Evolutionary conservation across 768 basidiomycete species (phyloP).

Genomic region (Trametes cubensis): DNA sequence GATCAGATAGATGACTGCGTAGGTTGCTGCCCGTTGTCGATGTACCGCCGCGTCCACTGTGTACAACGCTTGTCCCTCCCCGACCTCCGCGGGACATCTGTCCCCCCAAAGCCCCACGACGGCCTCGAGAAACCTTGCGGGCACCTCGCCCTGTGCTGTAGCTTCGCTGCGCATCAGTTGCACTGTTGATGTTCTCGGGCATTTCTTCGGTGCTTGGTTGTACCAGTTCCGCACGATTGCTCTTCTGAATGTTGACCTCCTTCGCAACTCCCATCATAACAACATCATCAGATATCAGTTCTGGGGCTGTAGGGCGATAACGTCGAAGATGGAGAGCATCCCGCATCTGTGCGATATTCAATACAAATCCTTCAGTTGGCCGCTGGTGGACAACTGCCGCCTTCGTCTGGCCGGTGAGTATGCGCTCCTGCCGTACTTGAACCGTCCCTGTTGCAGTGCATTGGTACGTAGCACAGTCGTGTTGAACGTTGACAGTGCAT

Average conservation of each 20-base stretch:
- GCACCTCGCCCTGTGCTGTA: no score
- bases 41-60: no score
- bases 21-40: no score
- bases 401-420: not conserved
- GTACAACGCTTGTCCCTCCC: no score
- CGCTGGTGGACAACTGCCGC: not conserved
- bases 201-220: no score
- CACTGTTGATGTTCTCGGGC: no score
- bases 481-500: not conserved
- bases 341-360: not conserved
- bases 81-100: no score
- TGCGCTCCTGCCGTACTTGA: not conserved
- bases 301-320: not conserved
- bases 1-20: no score
- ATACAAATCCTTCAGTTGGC: not conserved
- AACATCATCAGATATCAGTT: not conserved
- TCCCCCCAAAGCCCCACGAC: no score
- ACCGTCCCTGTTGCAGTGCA: not conserved
- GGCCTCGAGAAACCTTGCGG: no score
- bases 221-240: no score
- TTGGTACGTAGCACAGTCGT: not conserved
- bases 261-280: not conserved
- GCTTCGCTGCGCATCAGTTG: no score
- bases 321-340: not conserved
- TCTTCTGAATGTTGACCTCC: not conserved